Conservation (phyloP, 2,329 filamentous ascomycete genomes). For the Atkinsonella texensis region DNA sequence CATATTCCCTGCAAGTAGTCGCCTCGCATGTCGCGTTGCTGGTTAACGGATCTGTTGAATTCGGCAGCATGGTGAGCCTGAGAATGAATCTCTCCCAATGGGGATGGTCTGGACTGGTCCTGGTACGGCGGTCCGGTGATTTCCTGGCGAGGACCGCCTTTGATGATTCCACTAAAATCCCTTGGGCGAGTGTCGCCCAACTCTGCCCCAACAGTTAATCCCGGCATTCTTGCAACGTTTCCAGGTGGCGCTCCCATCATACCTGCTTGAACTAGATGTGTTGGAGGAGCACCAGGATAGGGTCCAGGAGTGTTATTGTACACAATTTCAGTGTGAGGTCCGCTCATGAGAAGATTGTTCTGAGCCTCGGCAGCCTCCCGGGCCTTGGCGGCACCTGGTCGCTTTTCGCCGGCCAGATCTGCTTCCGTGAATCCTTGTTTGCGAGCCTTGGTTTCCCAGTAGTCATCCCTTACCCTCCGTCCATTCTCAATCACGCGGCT, state of each 20-base stretch:
- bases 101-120: slow-evolving; percentile 68
- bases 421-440: slow-evolving; percentile 98
- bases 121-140: slow-evolving; percentile 79
- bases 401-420: slow-evolving; percentile 89
- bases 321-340: slow-evolving; percentile 74
- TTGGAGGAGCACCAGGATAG: slow-evolving; percentile 54
- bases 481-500: slow-evolving; percentile 87
- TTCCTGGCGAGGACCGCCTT: slow-evolving; percentile 76
- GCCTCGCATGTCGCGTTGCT: slow-evolving; percentile 65
- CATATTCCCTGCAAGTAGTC: slow-evolving; percentile 75
- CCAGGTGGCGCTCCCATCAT: slow-evolving; percentile 54
- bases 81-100: slow-evolving; percentile 66
- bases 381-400: slow-evolving; percentile 81
- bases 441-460: slow-evolving; percentile 93
- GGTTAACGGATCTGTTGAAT: slow-evolving; percentile 74
- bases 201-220: slow-evolving; percentile 72
- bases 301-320: slow-evolving; percentile 64
- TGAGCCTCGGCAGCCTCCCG: slow-evolving; percentile 68
- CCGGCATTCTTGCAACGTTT: slow-evolving; percentile 61
- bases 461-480: slow-evolving; percentile 86
- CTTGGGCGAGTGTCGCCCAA: slow-evolving; percentile 65
- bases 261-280: slow-evolving; percentile 59
- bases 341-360: slow-evolving; percentile 47
- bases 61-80: slow-evolving; percentile 84
- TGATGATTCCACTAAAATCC: slow-evolving; percentile 69